Base-by-base conservation (phyloP, 331 rosid species). In the Rosa hybrid region DNA sequence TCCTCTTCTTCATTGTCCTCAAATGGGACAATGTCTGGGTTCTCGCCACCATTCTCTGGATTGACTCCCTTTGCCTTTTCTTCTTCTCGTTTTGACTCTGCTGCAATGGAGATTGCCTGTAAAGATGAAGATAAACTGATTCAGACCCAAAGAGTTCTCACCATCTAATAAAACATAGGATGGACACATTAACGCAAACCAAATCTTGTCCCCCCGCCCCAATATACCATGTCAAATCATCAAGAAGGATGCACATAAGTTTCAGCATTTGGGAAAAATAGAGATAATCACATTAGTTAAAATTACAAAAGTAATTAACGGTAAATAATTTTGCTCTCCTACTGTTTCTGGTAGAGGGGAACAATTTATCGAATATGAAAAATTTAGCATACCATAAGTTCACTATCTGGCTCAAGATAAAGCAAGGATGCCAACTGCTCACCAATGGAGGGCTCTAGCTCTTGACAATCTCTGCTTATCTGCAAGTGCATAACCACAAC, bases 381-480 rank as follows among this genome's bases (percentile, higher is more conserved):
- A 63, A 72, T 60, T 68, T 57, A 81, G 73, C 91, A 85, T 93
- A 96, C 99, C 99, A 96, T 96, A 57, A 96, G 98, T 80, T 96
- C 99, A 87, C 99, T 90, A 80, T 96, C 99, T 3, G 99, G 99
- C 87, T 96, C 99, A 74, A 92, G 88, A 92, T 96, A 92, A 75
- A 93, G 99, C 87, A 96, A 87, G 77, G 99, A 96, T 48, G 97
- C 98, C 83, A 96, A 78, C 90, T 96, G 98, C 92, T 96, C 99
- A 76, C 99, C 99, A 46, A 96, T 81, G 38, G 97, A 85, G 68
- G 92, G 89, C 81, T 96, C 99, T 68, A 96, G 87, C 91, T 96
- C 99, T 85, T 96, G 99, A 78, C 99, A 96, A 84, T 96, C 99
- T 92, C 99, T 96, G 83, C 99, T 96, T 83, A 96, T 96, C 99